A percentile compares a stretch with the other conserved stretches of the same genome.
Evolutionary conservation across 2,329 filamentous ascomycete species (phyloP).

Genomic region (Cercospora brassicicola): DNA sequence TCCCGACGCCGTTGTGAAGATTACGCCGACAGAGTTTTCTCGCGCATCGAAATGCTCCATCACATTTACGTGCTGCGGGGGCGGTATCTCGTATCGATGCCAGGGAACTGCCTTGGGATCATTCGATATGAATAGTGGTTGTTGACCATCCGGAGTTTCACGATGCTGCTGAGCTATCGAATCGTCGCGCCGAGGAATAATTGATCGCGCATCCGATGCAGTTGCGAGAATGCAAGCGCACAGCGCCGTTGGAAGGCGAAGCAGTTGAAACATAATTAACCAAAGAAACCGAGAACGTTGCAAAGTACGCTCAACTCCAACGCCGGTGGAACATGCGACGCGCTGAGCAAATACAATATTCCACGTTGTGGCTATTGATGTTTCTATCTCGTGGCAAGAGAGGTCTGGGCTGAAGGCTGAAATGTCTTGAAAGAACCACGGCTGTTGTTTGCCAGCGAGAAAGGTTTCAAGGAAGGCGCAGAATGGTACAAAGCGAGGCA

Average conservation of each 20-base stretch:
- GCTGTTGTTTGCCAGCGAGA: neutral
- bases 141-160: neutral
- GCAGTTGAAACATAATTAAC: neutral
- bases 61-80: slow-evolving; percentile 1
- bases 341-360: neutral
- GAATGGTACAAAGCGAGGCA: neutral
- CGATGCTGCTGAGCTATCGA: neutral
- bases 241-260: neutral
- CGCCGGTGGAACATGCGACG: neutral
- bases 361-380: neutral
- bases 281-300: neutral
- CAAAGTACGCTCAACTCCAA: neutral
- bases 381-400: neutral
- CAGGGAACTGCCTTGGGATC: neutral
- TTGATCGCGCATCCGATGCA: slow-evolving; percentile 5
- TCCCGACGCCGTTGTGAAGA: slow-evolving; percentile 28
- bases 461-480: neutral
- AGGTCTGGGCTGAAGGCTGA: neutral
- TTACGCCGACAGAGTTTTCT: slow-evolving; percentile 34
- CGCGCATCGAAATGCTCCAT: slow-evolving; percentile 28
- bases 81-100: neutral
- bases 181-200: neutral
- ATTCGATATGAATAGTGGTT: neutral
- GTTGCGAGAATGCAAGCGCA: neutral
- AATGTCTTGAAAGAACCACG: slow-evolving; percentile 10